Evolutionary conservation across 306 rosid genomes (phyloP).

Genomic region (Prunus salicina): DNA sequence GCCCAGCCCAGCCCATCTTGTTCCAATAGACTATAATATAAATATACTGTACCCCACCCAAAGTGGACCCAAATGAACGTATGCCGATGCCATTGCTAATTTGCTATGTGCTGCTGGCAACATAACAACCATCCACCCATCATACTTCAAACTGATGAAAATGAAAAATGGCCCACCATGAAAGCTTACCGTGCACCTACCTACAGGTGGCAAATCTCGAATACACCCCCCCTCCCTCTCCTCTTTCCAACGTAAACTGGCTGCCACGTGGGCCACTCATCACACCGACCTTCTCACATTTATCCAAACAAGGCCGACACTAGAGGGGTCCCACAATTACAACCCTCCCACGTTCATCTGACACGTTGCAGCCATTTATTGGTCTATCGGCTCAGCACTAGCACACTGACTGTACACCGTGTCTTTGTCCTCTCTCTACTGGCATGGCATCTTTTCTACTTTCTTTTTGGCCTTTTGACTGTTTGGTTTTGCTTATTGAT

Average conservation of each 20-base stretch:
- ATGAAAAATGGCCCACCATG: constrained; percentile 8
- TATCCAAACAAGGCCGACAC: constrained; percentile 34
- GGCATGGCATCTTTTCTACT: background rate
- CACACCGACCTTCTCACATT: constrained; percentile 30
- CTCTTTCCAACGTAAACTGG: background rate
- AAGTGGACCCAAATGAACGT: background rate
- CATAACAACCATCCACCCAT: background rate
- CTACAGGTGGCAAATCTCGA: constrained; percentile 17
- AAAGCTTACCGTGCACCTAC: constrained; percentile 10
- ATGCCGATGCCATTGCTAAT: too few relatives aligned
- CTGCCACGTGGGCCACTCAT: constrained; percentile 26
- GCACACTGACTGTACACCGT: background rate
- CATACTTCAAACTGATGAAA: background rate
- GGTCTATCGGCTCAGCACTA: constrained; percentile 1
- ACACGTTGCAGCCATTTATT: constrained; percentile 32
- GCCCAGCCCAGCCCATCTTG: too few relatives aligned
- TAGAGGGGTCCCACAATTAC: constrained; percentile 30
- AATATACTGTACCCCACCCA: background rate
- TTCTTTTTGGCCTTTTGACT: constrained; percentile 15
- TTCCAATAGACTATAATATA: too few relatives aligned
- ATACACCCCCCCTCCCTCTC: background rate
- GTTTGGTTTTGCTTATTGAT: background rate
- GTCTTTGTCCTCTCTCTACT: background rate
- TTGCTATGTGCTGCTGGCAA: background rate
- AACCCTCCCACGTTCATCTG: constrained; percentile 2